Base-by-base conservation (phyloP, 1,284 basidiomycete genomes). In the Puccinia triticina region DNA sequence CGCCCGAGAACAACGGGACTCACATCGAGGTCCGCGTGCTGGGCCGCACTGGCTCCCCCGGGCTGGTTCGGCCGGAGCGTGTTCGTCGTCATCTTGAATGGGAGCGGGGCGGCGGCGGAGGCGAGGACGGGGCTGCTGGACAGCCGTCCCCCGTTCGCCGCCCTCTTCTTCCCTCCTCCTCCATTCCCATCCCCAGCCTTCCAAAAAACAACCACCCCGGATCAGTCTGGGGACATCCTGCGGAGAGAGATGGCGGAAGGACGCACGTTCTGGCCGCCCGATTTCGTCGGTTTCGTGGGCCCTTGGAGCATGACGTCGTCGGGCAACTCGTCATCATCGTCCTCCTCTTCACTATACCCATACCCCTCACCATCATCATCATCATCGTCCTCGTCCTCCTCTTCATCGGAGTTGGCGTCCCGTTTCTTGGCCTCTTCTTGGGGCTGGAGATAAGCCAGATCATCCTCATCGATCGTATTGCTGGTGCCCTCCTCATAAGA, bases 401-500 rank as follows among this genome's bases (percentile, higher is more conserved):
- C 34, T 4, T 71, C 32, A 55, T 43, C 69, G 21, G 18, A 11
- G 64, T 40, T 66, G 37, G 34, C 18, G 34, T 0, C 32, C 32
- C 46, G n/a, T 23, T 73, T 57, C 50, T 72, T 69, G 50, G 61
- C 10, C 59, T 82, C 79, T 50, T 72, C 79, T 57, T 48, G 55
- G 7, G 53, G 69, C 32, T 75, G 80, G 26, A 82, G 61, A 55
- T 53, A 82, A 18, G 80, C 57, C 37, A 82, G 29, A 75, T 82
- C 80, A 66, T 74, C 80, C 16, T 74, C 72, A 55, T 82, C 80
- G 21, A 67, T 34, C 29, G 48, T 34, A 29, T 72, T 67, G 59
- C n/a, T 67, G 0, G 80, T 82, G 14, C 71, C 72, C 53, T 82
- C 80, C 37, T 82, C 72, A 46, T 82, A 82, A 57, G 80, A 75